phyloP scores from a whole-genome alignment of 2,329 filamentous ascomycete species.

The Thielaviopsis populi region DNA sequence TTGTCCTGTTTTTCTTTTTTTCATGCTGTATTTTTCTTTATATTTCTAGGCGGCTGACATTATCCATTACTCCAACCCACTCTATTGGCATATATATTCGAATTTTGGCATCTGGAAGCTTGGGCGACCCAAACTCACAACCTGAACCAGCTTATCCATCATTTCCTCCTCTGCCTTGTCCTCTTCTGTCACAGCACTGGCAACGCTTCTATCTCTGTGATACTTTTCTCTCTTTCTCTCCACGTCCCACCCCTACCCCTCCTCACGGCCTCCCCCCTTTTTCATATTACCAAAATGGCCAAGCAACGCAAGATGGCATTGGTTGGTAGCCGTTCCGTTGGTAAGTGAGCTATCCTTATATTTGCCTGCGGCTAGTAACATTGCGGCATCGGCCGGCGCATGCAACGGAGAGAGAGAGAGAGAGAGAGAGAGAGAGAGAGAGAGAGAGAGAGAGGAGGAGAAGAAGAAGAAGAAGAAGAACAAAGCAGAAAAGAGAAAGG shows the following conservation, averaged over 20 bases:
- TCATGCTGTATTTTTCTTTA: not conserved
- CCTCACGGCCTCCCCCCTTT: not conserved
- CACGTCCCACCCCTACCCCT: not conserved
- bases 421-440: not conserved
- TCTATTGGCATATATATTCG: not conserved
- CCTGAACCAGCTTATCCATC: not conserved
- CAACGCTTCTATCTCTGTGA: not conserved
- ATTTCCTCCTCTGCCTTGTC: not conserved
- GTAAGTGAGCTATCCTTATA: conserved; percentile 25
- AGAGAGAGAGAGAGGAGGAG: not conserved
- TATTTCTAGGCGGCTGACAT: not conserved
- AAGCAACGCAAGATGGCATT: conserved; percentile 95
- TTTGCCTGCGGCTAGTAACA: not conserved
- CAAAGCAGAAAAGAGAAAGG: not conserved
- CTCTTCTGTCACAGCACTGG: not conserved
- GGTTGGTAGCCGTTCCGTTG: conserved; percentile 82
- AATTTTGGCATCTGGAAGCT: conserved; percentile 7
- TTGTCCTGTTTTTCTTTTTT: not conserved
- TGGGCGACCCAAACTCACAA: not conserved
- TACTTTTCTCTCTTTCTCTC: not conserved
- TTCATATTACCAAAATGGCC: conserved; percentile 28
- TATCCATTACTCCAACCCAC: not conserved
- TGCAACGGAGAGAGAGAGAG: not conserved
- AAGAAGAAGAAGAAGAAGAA: not conserved
- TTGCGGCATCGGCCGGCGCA: not conserved